Evolutionary conservation across 495 filamentous ascomycete species (phyloP), one percentile per base, ranked within the genome.

Genomic region (Rusavskia elegans): DNA sequence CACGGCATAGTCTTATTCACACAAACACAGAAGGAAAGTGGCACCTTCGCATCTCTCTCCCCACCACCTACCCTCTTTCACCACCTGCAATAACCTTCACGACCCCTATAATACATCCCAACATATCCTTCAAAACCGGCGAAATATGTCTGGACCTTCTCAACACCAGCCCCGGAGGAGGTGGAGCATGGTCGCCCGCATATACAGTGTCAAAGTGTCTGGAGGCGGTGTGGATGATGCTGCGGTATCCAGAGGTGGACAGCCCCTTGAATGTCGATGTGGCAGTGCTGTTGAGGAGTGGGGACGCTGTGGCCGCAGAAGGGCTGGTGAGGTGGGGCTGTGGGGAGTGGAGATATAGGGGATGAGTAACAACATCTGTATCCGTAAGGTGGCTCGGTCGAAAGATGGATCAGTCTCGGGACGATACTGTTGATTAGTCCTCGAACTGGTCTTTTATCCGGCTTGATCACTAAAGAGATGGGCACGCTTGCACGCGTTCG

Each of bases 101-200:
- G 1, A 97, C 87, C 27, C 77, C 76, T 46, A 80, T 92, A 57
- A 88, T 84, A 59, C 89, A 95, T 67, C 82, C 90, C 10, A 95
- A 95, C 67, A 76, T 96, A 23, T 73, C 75, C 53, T 82, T 87
- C 61, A 71, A 78, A 57, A 88, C 82, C 5, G 92, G 92, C 59
- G 86, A 95, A 64, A 92, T 98, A 63, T 97, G 92, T 60, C 76
- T 97, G 13, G 89, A 95, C 55, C 72, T 98, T 51, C 67, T 98
- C 42, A 77, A 72, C 20, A 83, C 82, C 57, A 78, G 80, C 29
- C 74, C 77, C 44, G 19, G 38, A 44, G 17, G 17, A 19, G 21
- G 29, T n/a, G 53, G 40, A 2, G 49, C 54, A 7, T 98, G 92
- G 92, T 82, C 81, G 55, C 84, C 89, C 30, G 78, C 83, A 30